Evolutionary conservation across 768 basidiomycete species (phyloP).

Genomic region (Tulasnella sp.): DNA sequence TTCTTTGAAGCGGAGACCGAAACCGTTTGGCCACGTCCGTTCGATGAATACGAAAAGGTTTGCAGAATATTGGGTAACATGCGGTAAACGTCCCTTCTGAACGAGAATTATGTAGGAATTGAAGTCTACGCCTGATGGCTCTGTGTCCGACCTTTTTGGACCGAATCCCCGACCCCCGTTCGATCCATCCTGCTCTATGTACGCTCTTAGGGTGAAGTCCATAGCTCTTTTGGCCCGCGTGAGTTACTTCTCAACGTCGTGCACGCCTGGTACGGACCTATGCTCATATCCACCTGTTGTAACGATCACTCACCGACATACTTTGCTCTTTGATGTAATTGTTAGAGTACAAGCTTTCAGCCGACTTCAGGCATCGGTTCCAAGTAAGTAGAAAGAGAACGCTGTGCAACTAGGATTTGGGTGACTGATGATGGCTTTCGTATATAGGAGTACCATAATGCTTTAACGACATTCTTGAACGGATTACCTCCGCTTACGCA

Average conservation of each 20-base stretch:
- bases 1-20: constrained; percentile 1
- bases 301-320: background rate
- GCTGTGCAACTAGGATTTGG: background rate
- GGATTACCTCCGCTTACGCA: background rate
- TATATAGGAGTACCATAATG: background rate
- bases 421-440: background rate
- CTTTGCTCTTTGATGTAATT: background rate
- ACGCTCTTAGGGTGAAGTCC: constrained; percentile 1
- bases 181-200: constrained; percentile 6
- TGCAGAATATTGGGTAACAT: background rate
- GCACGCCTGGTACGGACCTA: constrained; percentile 3
- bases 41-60: constrained; percentile 16
- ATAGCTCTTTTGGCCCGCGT: constrained; percentile 10
- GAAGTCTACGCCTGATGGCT: background rate
- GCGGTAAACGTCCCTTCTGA: background rate
- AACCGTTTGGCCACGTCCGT: constrained; percentile 15
- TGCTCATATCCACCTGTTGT: background rate
- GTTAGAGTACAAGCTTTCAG: background rate
- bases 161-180: constrained; percentile 1
- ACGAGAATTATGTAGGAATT: background rate
- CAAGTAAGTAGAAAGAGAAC: background rate
- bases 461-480: background rate
- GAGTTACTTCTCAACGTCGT: background rate
- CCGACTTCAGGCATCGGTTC: background rate
- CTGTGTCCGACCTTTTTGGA: background rate